Evolutionary conservation across 805 yeast genomes (phyloP).

Genomic region (Suhomyces canberraensis): DNA sequence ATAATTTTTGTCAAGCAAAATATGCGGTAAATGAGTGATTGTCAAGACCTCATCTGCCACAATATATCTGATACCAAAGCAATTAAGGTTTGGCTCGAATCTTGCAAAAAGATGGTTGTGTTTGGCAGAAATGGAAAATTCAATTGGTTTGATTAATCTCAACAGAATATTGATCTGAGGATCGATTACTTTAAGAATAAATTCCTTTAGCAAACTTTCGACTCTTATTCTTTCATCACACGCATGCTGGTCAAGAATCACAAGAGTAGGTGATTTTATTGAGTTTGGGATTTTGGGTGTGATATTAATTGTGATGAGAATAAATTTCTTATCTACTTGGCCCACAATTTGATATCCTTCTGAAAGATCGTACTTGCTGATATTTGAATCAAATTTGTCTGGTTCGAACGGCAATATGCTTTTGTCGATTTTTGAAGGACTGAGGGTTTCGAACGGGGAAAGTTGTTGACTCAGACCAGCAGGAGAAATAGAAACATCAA

Average conservation of each 20-base stretch:
- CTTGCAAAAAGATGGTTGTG: conserved; percentile 26
- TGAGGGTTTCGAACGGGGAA: neutral
- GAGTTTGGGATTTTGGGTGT: neutral
- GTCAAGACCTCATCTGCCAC: conserved; percentile 9
- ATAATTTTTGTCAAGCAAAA: conserved; percentile 31
- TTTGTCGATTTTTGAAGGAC: neutral
- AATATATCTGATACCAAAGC: conserved; percentile 17
- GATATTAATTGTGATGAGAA: conserved; percentile 33
- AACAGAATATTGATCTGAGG: conserved; percentile 7
- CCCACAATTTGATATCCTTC: conserved; percentile 32
- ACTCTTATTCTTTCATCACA: conserved; percentile 71
- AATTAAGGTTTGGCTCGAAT: conserved; percentile 12
- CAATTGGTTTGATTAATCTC: conserved; percentile 7
- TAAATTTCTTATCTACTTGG: conserved; percentile 65
- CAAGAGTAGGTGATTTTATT: conserved; percentile 15
- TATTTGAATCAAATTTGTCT: neutral
- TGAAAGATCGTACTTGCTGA: neutral
- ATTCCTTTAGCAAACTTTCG: conserved; percentile 46
- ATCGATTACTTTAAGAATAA: conserved; percentile 26
- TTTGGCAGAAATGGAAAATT: conserved; percentile 14
- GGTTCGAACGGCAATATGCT: no score
- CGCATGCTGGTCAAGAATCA: conserved; percentile 79
- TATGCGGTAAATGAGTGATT: conserved; percentile 44
- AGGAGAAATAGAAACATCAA: neutral
- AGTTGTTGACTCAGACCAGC: no score